Evolutionary conservation across 495 filamentous ascomycete genomes (phyloP), one percentile per base, ranked within the genome.

Genomic region (Achaetomiella virescens): DNA sequence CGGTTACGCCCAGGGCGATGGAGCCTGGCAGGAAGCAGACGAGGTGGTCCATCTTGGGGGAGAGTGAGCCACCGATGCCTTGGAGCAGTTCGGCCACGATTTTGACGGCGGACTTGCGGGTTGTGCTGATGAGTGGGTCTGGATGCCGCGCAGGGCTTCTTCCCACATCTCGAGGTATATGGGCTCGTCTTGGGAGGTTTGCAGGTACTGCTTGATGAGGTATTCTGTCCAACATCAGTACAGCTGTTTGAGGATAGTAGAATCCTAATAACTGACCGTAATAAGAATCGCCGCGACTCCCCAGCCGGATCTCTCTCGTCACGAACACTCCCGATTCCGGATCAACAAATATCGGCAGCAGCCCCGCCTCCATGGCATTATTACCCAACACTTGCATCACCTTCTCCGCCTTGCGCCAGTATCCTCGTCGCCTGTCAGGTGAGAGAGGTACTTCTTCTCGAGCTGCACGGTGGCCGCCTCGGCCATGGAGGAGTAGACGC

Each of bases 11-110:
- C 0, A 97, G 82, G 0, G 92, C 93, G 61, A 97, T 92, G 12
- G 91, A 95, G 35, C 93, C 93, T 0, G 92, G 91, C 79, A 96
- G 87, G 76, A 97, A 98, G 75, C 93, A 98, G 29, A 91, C 91
- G 5, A 97, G 77, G 69, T 98, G 93, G 64, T 97, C 92, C 93
- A 98, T 97, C 72, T 97, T 97, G 18, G 92, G 88, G 1, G 78
- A 80, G 5, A 96, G 63, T 0, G 66, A 38, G 1, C 76, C 71
- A 18, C 80, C 67, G 14, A 98, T 73, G n/a, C 93, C 92, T 18
- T 73, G 70, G 0, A 88, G 92, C 18, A 89, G 84, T 68, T 98
- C 93, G 31, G 81, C 92, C 22, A 97, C 79, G 45, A 97, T 82
- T 27, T 91, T 92, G 58, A 96, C 81, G 48, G 84, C 78, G 2